Percentiles rank a stretch among this genome's conserved stretches.
Evolutionary conservation across 1,284 basidiomycete genomes (phyloP).

Genomic region (Malassezia caprae): DNA sequence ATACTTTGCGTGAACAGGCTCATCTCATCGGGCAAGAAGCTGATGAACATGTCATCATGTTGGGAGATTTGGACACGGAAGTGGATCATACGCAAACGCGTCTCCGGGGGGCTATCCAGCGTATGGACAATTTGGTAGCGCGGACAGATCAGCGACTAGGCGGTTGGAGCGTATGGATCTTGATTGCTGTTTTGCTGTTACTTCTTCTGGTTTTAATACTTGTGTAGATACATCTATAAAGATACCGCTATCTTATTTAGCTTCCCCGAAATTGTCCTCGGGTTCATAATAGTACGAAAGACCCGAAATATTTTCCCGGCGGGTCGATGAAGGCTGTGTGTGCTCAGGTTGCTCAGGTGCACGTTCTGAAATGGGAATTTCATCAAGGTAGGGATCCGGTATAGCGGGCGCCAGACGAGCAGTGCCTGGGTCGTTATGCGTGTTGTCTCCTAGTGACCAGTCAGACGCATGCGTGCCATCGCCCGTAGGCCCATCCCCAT

Average conservation of each 20-base stretch:
- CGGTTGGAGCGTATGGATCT: conserved; percentile 46
- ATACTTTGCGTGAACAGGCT: conserved; percentile 34
- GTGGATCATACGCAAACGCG: conserved; percentile 36
- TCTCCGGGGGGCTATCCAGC: conserved; percentile 30
- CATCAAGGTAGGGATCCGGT: not conserved
- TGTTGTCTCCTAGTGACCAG: not conserved
- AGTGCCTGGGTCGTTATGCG: not conserved
- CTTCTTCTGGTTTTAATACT: conserved; percentile 9
- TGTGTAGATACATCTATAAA: conserved; percentile 5
- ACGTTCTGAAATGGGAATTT: not conserved
- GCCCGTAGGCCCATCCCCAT: not conserved
- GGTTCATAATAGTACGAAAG: conserved; percentile 15
- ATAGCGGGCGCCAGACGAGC: not conserved
- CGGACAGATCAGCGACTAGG: conserved; percentile 38
- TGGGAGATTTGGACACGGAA: conserved; percentile 38
- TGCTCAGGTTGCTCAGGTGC: not conserved
- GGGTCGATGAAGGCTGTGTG: not conserved
- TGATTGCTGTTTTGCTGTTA: conserved; percentile 25
- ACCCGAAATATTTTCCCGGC: conserved; percentile 2
- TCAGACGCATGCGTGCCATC: not conserved
- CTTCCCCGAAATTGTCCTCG: not conserved
- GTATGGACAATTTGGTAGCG: conserved; percentile 41
- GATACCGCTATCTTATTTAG: not conserved
- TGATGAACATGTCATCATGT: conserved; percentile 40
- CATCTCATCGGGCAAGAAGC: conserved; percentile 41